A percentile compares a stretch with the other conserved stretches of the same genome.
These are phyloP conservation scores for Carex arenaria DNA, from an alignment of 202 grass and related monocot species.

Conservation along the genomic window DNA sequence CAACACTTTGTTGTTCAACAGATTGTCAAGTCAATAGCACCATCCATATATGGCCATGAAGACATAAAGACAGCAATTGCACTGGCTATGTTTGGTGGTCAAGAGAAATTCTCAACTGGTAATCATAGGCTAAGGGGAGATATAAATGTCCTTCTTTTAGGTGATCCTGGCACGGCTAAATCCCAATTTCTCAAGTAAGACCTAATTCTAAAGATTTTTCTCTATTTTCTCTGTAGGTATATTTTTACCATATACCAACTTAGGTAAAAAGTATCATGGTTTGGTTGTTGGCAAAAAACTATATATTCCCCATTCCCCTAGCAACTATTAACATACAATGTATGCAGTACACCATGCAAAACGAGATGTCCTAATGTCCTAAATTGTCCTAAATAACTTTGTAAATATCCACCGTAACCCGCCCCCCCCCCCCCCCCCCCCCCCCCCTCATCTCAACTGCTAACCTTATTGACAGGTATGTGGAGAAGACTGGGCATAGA, in stretches of 20 bases:
- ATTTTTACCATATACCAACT: background rate
- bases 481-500: conserved; percentile 95
- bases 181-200: conserved; percentile 99
- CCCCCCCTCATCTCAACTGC: background rate
- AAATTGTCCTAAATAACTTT: background rate
- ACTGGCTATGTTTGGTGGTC: conserved; percentile 95
- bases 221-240: background rate
- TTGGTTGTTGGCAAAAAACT: background rate
- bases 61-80: conserved; percentile 97
- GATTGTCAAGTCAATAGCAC: conserved; percentile 98
- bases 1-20: conserved; percentile 19
- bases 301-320: background rate
- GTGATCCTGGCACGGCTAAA: conserved; percentile 97
- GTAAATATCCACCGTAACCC: background rate
- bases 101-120: conserved; percentile 90
- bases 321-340: background rate
- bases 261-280: background rate
- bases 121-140: conserved; percentile 97
- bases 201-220: background rate
- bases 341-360: background rate
- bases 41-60: conserved; percentile 98
- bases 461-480: conserved; percentile 47
- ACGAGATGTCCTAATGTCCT: background rate
- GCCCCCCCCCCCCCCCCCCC: no score
- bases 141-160: conserved; percentile 92